Evolutionary conservation across 306 rosid species (phyloP).

Genomic region (Vicia faba): DNA sequence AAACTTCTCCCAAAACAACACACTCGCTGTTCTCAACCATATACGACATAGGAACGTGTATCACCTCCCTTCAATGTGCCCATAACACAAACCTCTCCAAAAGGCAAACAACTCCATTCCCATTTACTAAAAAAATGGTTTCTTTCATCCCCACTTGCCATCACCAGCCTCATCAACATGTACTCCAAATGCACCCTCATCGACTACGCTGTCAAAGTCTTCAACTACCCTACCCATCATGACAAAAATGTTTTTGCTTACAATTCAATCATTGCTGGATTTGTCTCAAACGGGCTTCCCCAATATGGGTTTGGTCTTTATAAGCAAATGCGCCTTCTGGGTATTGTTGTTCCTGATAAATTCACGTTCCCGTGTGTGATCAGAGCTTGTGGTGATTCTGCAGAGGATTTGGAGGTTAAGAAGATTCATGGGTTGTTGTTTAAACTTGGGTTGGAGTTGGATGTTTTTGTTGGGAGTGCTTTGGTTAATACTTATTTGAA

Average conservation of each 20-base stretch:
- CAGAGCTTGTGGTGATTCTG: slow-evolving; percentile 55
- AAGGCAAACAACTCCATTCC: slow-evolving; percentile 63
- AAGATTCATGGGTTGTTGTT: slow-evolving; percentile 72
- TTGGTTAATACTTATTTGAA: slow-evolving; percentile 66
- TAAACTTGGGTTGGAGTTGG: slow-evolving; percentile 76
- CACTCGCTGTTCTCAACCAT: slow-evolving; percentile 40
- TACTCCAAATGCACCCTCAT: slow-evolving; percentile 72
- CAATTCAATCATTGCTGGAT: slow-evolving; percentile 76
- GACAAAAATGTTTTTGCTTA: slow-evolving; percentile 68
- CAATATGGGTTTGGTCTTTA: slow-evolving; percentile 51
- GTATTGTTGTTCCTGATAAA: slow-evolving; percentile 62
- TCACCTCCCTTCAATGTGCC: slow-evolving; percentile 71
- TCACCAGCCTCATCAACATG: slow-evolving; percentile 84
- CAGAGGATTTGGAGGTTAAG: slow-evolving; percentile 54
- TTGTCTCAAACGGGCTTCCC: slow-evolving; percentile 54
- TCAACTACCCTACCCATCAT: slow-evolving; percentile 41
- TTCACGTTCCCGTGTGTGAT: slow-evolving; percentile 76
- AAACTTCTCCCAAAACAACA: slow-evolving; percentile 26
- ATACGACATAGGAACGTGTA: slow-evolving; percentile 47
- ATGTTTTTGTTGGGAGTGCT: slow-evolving; percentile 82
- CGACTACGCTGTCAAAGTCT: slow-evolving; percentile 54
- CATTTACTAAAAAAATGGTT: slow-evolving; percentile 56
- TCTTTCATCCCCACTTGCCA: slow-evolving; percentile 52
- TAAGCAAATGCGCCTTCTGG: slow-evolving; percentile 54
- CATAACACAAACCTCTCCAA: slow-evolving; percentile 44